Evolutionary conservation across 345 rosid species (phyloP), one percentile per base, ranked within the genome.

Genomic region (Gossypium rotundifolium): DNA sequence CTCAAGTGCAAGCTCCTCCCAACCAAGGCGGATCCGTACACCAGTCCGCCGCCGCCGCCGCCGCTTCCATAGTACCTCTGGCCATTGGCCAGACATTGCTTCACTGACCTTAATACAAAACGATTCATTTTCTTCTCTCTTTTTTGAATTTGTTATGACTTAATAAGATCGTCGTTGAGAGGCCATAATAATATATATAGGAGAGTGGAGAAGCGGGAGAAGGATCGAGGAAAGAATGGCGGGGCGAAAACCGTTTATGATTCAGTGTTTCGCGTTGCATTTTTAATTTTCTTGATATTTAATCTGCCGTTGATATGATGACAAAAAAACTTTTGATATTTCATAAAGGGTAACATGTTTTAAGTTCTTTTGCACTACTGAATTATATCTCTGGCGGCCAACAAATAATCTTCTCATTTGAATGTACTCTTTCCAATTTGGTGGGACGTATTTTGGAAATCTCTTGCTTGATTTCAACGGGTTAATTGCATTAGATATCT

Each of bases 121-220:
- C 73, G 88, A 65, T 66, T 85, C 88, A 87, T 87, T 65, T 77
- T 45, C 54, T 29, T 1, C 66, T 61, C 33, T 2, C 14, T 33
- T 14, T 16, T 0, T 17, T 7, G 11, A 20, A 42, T 20, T 53
- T 13, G 11, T 12, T 16, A 5, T 7, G 18, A 44, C 16, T 62
- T 13, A 14, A 18, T 1, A 38, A 16, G 2, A 27, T 9, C 66
- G 69, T 27, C 2, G 9, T 25, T 25, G 38, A 12, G 13, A 4
- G 3, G 8, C 45, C 10, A 4, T 68, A 48, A 51, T 14, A 2
- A 59, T 59, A 58, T 22, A 58, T 20, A 67, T 68, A 51, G 11
- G 0, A 23, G 22, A 14, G 55, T 8, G 0, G 6, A 23, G 55
- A 22, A 49, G 44, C 0, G 2, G 57, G 22, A 66, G 58, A 48